Conservation (phyloP, 768 basidiomycete genomes). For the Leucocoprinus leucothites region DNA sequence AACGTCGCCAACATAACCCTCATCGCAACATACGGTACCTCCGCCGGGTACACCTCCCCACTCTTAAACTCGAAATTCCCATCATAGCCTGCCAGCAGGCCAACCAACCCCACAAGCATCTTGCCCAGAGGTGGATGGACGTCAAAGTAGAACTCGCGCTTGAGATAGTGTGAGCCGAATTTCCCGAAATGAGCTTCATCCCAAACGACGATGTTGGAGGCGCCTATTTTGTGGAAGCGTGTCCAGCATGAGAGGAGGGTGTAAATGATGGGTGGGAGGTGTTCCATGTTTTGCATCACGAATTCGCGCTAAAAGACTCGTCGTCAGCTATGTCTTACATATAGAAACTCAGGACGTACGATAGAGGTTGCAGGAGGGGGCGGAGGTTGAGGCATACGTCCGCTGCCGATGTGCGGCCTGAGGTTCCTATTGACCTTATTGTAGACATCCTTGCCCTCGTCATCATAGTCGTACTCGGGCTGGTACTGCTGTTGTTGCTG, state of each 20-base stretch:
- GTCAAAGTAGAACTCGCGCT: slow-evolving; percentile 99
- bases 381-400: slow-evolving; percentile 56
- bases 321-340: slow-evolving; percentile 15
- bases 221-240: slow-evolving; percentile 90
- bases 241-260: slow-evolving; percentile 95
- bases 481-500: too few species aligned
- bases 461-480: slow-evolving; percentile 31
- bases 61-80: slow-evolving; percentile 94
- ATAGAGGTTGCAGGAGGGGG: slow-evolving; percentile 66
- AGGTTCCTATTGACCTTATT: slow-evolving; percentile 39
- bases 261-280: slow-evolving; percentile 78
- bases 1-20: slow-evolving; percentile 92
- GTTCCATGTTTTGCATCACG: slow-evolving; percentile 74
- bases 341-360: slow-evolving; percentile 33
- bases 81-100: slow-evolving; percentile 87
- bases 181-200: slow-evolving; percentile 99
- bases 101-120: slow-evolving; percentile 96
- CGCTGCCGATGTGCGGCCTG: slow-evolving; percentile 46
- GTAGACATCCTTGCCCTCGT: slow-evolving; percentile 51
- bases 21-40: slow-evolving; percentile 92
- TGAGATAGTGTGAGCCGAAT: slow-evolving; percentile 97
- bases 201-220: slow-evolving; percentile 87
- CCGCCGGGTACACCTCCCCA: slow-evolving; percentile 77
- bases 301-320: slow-evolving; percentile 59
- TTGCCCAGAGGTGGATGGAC: slow-evolving; percentile 98